Evolutionary conservation across 768 basidiomycete species (phyloP).

Genomic region (Lentinula edodes): DNA sequence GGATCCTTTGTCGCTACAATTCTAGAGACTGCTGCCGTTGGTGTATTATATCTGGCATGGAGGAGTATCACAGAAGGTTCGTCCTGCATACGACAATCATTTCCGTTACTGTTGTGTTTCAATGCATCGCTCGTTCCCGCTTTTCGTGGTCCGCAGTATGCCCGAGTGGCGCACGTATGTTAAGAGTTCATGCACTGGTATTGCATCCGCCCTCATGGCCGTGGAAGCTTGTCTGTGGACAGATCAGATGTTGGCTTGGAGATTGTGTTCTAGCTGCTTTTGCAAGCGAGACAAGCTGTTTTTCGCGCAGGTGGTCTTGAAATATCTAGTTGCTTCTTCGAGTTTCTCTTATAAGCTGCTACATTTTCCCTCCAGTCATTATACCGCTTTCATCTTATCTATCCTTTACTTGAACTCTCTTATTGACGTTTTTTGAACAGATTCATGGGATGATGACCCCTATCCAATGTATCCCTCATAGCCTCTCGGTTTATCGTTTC

Average conservation of each 20-base stretch:
- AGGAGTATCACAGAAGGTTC: conserved; percentile 82
- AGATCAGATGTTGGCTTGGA: too few species aligned
- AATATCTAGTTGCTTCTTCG: not conserved
- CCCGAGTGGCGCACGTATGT: too few species aligned
- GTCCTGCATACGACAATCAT: conserved; percentile 14
- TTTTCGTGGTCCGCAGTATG: too few species aligned
- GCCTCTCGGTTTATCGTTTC: not conserved
- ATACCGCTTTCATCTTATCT: not conserved
- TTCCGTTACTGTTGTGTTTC: not conserved
- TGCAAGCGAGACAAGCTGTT: too few species aligned
- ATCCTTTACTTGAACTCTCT: not conserved
- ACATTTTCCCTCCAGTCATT: too few species aligned
- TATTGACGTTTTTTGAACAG: not conserved
- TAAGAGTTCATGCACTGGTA: too few species aligned
- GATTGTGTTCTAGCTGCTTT: too few species aligned
- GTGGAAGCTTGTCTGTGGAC: too few species aligned
- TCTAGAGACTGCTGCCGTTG: conserved; percentile 72
- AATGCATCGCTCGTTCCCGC: not conserved
- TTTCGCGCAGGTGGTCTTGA: too few species aligned
- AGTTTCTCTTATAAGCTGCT: too few species aligned
- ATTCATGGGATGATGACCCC: conserved; percentile 3
- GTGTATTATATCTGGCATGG: conserved; percentile 75
- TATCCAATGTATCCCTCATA: conserved; percentile 2
- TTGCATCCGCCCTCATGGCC: too few species aligned
- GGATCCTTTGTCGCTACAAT: conserved; percentile 84